Base-by-base conservation (phyloP, 1,139 yeast genomes). In the Yamadazyma siamensis region DNA sequence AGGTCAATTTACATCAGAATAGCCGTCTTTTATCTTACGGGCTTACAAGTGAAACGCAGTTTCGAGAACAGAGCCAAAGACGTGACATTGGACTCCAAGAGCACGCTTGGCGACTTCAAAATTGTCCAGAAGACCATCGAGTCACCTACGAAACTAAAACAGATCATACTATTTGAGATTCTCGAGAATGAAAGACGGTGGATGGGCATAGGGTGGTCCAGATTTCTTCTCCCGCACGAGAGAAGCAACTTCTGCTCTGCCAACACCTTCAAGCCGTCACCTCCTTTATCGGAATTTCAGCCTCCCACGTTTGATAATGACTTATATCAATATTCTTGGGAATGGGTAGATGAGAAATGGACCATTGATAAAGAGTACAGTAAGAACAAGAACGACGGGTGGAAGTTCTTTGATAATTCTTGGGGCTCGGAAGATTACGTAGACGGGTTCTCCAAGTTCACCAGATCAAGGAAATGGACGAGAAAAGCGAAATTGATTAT, bases 151-250 rank as follows among this genome's bases (percentile, higher is more conserved):
- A 68, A 61, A 30, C 54, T 69, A 25, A 65, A 62, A 25, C 75
- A 74, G 41, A 56, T 65, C 1, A 65, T 77, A 1, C 54, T 65
- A 29, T 76, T 77, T 42, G 73, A 67, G 33, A 53, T 77, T 1
- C 48, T 72, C 26, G 81, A 78, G 41, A 73, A 77, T 42, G 78
- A 78, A 47, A 59, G 85, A 44, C 57, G 82, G 32, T 77, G 83
- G 82, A 30, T 76, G 4, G 82, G 79, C 0, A 37, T 77, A 13
- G 84, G 83, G 4, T 77, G 83, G 83, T 56, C 71, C 23, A 62
- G 65, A 29, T 56, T 60, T 21, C 46, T 75, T 24, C 47, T 76
- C 11, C 81, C 82, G 1, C 59, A 61, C 34, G 84, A 77, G 40
- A 47, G 81, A 22, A 44, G 72, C 1, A 59, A 63, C 21, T 77